Percentiles rank a stretch among this genome's conserved stretches.
phyloP scores from a whole-genome alignment of 2,329 filamentous ascomycete genomes.

The Hyphodiscus sp. region DNA sequence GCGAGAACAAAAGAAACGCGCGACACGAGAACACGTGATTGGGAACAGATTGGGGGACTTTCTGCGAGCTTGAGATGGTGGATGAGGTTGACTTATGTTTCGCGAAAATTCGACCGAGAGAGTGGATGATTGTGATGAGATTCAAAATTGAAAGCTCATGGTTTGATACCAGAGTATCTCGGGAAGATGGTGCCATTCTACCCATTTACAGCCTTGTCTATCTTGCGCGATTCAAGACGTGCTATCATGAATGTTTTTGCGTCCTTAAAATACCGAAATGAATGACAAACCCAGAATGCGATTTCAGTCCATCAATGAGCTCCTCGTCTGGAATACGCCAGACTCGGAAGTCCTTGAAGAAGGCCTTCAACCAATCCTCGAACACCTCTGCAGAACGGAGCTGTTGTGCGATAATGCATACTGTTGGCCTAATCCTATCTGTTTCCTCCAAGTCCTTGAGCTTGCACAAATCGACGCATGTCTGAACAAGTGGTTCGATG shows the following conservation, averaged over 20 bases:
- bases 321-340: conserved; percentile 68
- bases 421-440: conserved; percentile 40
- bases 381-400: conserved; percentile 81
- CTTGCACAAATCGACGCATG: conserved; percentile 68
- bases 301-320: conserved; percentile 50
- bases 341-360: conserved; percentile 59
- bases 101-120: no score
- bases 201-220: no score
- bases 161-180: no score
- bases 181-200: no score
- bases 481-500: conserved; percentile 73
- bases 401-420: conserved; percentile 85
- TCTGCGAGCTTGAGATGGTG: not conserved
- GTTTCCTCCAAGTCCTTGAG: conserved; percentile 37
- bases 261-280: conserved; percentile 64
- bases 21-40: not conserved
- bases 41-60: not conserved
- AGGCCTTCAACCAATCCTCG: conserved; percentile 68
- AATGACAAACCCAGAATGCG: conserved; percentile 70
- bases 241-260: not conserved
- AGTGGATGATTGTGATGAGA: no score
- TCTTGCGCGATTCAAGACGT: no score
- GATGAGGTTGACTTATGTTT: no score
- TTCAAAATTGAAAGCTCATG: no score
- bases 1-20: not conserved